Evolutionary conservation across 2,329 filamentous ascomycete genomes (phyloP), one percentile per base, ranked within the genome.

Genomic region (Geosmithia morbida): DNA sequence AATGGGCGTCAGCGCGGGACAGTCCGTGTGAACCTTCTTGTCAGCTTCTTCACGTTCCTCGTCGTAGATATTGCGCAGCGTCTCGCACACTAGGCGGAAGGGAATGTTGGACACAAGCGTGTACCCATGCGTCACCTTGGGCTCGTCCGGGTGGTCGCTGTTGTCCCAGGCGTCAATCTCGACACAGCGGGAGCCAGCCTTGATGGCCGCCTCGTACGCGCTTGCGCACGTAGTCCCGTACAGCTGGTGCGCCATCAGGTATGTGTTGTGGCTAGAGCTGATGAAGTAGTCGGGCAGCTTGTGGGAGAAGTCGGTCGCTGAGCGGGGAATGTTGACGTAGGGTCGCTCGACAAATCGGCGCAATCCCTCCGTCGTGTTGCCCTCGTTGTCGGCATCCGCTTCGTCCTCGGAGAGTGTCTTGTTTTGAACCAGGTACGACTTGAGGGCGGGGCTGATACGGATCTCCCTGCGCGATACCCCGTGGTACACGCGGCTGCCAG

Each of bases 161-260:
- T 81, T 70, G 54, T 85, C 80, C 82, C 81, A 86, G 1, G 78
- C 82, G 56, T 85, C 81, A 47, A 85, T 85, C 61, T 86, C 82
- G 39, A 86, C 80, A 54, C 82, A 86, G 7, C 82, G 69, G 2
- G 79, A 79, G 1, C 81, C 82, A 0, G 78, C 75, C 29, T 63
- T 66, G 16, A 86, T 64, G 0, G 79, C 77, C 6, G 69, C 76
- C 54, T 79, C 71, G 56, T 86, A 86, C 0, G 79, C 81, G 3
- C 69, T 65, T 7, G 78, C 77, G 2, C 74, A 76, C 2, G 79
- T 82, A 19, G 66, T 66, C 4, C 82, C 82, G 54, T 71, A 81
- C 2, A 86, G 72, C 62, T 86, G 82, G 58, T 85, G 79, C 0
- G 80, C 81, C 55, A 80, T 67, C 22, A 86, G 66, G 55, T 86